Percentiles rank a stretch among this genome's conserved stretches.
Conservation (phyloP, 129 eudicot genomes). For the Flaveria bidentis region DNA sequence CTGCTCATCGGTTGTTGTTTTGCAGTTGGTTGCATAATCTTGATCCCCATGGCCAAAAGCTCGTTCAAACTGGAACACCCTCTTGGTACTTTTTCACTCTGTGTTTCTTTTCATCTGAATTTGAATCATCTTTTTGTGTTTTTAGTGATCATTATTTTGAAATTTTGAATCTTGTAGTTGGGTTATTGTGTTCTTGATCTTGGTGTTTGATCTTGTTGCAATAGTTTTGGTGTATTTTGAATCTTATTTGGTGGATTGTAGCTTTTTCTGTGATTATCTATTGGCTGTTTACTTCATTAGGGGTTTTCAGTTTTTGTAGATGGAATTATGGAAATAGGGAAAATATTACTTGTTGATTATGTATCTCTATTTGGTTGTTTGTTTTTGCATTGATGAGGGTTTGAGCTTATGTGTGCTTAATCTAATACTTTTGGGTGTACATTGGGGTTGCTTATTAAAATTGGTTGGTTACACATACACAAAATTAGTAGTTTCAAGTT, state of each 20-base stretch:
- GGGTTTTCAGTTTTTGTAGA: neutral
- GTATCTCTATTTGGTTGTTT: neutral
- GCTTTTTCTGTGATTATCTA: neutral
- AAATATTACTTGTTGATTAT: neutral
- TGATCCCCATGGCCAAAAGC: slow-evolving; percentile 67
- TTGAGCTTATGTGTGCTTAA: neutral
- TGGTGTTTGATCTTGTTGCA: neutral
- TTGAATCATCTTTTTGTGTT: neutral
- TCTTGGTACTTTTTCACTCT: slow-evolving; percentile 49
- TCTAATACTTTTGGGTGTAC: neutral
- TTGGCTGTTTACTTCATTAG: neutral
- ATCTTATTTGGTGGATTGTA: neutral
- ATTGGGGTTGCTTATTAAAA: neutral
- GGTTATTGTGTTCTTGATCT: neutral
- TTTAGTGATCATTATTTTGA: neutral
- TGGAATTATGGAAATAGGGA: no score
- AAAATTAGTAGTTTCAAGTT: no score
- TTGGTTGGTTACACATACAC: no score
- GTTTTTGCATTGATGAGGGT: neutral
- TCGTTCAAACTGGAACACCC: slow-evolving; percentile 88
- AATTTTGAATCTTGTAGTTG: neutral
- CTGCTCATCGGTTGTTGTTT: slow-evolving; percentile 17
- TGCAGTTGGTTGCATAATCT: slow-evolving; percentile 19
- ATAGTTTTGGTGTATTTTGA: neutral
- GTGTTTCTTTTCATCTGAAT: neutral